Evolutionary conservation across 192 early-diverging fungal genomes (phyloP).

Genomic region (Coemansia sp.): DNA sequence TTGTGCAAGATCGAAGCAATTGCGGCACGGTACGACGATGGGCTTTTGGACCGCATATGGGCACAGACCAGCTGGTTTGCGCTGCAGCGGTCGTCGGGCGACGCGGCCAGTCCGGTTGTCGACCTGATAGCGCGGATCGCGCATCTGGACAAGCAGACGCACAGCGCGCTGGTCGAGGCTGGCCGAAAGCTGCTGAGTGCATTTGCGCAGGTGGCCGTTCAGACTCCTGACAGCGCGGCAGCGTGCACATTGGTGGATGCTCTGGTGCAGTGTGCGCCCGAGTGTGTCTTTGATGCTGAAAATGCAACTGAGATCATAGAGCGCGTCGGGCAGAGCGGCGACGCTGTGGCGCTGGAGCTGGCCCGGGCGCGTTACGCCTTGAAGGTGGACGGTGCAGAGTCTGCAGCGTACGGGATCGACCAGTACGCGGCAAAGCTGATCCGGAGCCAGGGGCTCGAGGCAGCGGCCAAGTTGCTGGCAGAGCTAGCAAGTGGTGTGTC

Average conservation of each 20-base stretch:
- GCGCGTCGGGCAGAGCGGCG: conserved; percentile 15
- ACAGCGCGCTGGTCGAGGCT: background rate
- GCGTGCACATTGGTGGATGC: conserved; percentile 26
- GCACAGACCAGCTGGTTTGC: conserved; percentile 48
- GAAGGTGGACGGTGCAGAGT: conserved; percentile 1
- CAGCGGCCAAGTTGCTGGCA: conserved; percentile 11
- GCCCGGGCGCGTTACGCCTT: conserved; percentile 25
- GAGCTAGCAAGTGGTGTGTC: too few species aligned
- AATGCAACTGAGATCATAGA: conserved; percentile 24
- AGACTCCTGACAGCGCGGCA: conserved; percentile 13
- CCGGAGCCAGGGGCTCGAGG: background rate
- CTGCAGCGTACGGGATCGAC: conserved; percentile 24
- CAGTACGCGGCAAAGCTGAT: conserved; percentile 12
- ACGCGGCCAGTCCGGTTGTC: conserved; percentile 16
- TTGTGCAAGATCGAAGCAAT: conserved; percentile 28
- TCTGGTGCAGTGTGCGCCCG: conserved; percentile 29
- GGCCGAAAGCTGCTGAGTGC: conserved; percentile 26
- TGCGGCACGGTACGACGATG: conserved; percentile 13
- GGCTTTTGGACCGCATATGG: conserved; percentile 31
- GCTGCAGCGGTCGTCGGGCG: conserved; percentile 15
- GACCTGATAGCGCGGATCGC: conserved; percentile 20
- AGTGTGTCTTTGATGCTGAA: conserved; percentile 25
- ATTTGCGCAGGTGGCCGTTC: conserved; percentile 24
- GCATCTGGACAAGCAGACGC: conserved; percentile 4
- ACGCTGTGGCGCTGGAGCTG: conserved; percentile 24